phyloP scores from a whole-genome alignment of 768 basidiomycete species.

The Lanmaoa pseudosensibilis region DNA sequence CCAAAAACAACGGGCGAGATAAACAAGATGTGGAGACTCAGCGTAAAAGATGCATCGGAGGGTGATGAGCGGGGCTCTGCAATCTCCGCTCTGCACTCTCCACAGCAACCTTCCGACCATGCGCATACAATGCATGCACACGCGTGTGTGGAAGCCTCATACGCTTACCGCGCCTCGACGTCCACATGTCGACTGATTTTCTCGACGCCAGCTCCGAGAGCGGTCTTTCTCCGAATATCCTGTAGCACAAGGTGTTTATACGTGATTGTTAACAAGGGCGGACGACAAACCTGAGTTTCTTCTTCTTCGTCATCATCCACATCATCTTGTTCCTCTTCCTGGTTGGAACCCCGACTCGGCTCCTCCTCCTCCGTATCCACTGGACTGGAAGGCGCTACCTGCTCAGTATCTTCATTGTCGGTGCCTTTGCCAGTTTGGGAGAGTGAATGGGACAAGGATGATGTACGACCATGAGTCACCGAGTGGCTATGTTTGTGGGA shows the following conservation, averaged over 20 bases:
- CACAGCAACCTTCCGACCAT: neutral
- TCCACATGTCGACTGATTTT: constrained; percentile 37
- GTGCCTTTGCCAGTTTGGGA: constrained; percentile 8
- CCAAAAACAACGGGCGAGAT: neutral
- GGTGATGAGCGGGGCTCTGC: constrained; percentile 5
- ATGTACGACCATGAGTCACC: neutral
- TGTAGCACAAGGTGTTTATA: constrained; percentile 15
- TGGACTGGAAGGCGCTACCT: constrained; percentile 3
- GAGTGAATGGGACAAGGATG: constrained; percentile 1
- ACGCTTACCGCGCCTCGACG: constrained; percentile 16
- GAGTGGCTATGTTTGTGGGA: constrained; percentile 8
- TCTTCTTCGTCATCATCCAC: constrained; percentile 21
- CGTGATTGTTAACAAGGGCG: neutral
- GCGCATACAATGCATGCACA: neutral
- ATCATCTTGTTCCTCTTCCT: constrained; percentile 17
- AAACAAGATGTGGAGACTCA: neutral
- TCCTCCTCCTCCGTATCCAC: constrained; percentile 14
- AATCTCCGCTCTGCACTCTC: constrained; percentile 9
- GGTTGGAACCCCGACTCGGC: constrained; percentile 4
- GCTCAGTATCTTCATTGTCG: constrained; percentile 2
- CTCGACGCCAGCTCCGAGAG: constrained; percentile 37
- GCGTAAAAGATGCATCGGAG: constrained; percentile 8
- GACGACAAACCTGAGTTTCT: constrained; percentile 20
- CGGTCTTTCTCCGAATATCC: constrained; percentile 32
- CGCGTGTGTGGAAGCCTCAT: neutral